These are phyloP conservation scores for Tubosaeta brunneosetosa DNA, from an alignment of 768 basidiomycete genomes.

Conservation along the genomic window DNA sequence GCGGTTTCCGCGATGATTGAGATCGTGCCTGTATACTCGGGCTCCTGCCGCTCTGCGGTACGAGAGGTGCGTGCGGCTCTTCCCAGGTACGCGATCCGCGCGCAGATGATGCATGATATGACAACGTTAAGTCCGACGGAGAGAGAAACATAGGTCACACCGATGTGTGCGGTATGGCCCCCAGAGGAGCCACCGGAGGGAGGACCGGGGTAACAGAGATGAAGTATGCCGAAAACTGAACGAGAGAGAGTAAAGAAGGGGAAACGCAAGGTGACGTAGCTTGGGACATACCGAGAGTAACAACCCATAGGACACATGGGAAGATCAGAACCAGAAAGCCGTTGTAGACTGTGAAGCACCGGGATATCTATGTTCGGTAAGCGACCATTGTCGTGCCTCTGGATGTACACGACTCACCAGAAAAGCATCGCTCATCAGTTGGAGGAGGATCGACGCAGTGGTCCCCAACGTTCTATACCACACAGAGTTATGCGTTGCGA, in stretches of 20 bases:
- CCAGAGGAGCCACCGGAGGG: background rate
- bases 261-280: background rate
- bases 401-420: background rate
- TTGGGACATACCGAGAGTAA: background rate
- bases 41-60: background rate
- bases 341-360: background rate
- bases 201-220: background rate
- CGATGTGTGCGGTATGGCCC: background rate
- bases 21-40: background rate
- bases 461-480: background rate
- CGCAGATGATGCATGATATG: conserved; percentile 8
- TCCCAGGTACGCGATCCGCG: background rate
- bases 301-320: background rate
- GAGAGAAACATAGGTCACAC: background rate
- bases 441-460: background rate
- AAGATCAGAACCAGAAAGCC: background rate
- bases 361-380: background rate
- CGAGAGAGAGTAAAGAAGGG: background rate
- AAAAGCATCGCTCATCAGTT: background rate
- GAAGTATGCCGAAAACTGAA: background rate
- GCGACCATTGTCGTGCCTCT: background rate
- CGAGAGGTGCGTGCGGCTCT: background rate
- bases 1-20: background rate
- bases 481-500: background rate
- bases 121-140: conserved; percentile 1